phyloP scores from a whole-genome alignment of 495 filamentous ascomycete species.

The Neohortaea acidophila region DNA sequence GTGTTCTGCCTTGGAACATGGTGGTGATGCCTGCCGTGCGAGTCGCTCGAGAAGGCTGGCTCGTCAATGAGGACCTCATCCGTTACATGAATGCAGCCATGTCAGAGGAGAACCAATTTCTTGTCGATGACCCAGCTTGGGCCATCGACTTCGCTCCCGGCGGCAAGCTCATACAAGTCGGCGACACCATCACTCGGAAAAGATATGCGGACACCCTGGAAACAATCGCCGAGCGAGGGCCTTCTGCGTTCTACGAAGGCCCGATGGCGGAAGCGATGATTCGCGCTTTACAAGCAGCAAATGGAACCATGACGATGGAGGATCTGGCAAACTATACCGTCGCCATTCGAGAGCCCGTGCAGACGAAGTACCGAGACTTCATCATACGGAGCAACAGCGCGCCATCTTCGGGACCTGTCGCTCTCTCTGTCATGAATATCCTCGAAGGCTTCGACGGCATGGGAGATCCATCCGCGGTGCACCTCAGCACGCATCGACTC shows the following conservation, averaged over 20 bases:
- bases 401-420: constrained; percentile 60
- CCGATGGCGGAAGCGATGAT: constrained; percentile 60
- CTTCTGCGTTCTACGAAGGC: constrained; percentile 64
- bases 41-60: constrained; percentile 64
- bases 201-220: constrained; percentile 68
- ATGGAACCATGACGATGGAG: constrained; percentile 70
- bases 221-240: constrained; percentile 51
- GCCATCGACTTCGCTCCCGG: constrained; percentile 81
- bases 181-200: constrained; percentile 61
- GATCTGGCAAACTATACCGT: constrained; percentile 60
- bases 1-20: constrained; percentile 50
- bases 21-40: constrained; percentile 56
- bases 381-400: constrained; percentile 52
- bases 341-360: constrained; percentile 41
- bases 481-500: constrained; percentile 60
- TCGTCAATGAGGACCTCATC: constrained; percentile 51
- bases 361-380: constrained; percentile 53
- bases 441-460: constrained; percentile 55
- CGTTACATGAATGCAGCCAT: constrained; percentile 44
- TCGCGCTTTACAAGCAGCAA: constrained; percentile 40
- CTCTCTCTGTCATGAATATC: constrained; percentile 58
- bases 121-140: constrained; percentile 59
- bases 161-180: constrained; percentile 49
- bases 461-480: constrained; percentile 36
- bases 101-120: constrained; percentile 36